phyloP scores from a whole-genome alignment of 1,284 basidiomycete genomes.

The Butyriboletus appendiculatus region DNA sequence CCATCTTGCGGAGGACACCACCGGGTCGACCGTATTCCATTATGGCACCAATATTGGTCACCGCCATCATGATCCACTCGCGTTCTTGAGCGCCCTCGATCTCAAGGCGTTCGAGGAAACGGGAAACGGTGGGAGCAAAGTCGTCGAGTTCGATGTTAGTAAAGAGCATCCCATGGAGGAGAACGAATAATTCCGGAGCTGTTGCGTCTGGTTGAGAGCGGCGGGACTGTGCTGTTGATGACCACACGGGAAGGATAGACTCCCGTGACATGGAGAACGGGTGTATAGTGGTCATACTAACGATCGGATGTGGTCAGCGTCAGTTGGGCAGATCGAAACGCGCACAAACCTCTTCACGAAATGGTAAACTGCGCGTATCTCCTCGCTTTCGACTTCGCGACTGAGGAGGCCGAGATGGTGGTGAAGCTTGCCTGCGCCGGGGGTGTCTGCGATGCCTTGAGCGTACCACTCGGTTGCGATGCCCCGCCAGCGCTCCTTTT shows the following conservation, averaged over 20 bases:
- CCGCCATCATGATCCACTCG: conserved; percentile 96
- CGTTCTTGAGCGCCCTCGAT: conserved; percentile 81
- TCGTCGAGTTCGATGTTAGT: conserved; percentile 93
- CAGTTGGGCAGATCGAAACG: not conserved
- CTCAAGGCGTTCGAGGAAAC: conserved; percentile 84
- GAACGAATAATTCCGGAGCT: conserved; percentile 83
- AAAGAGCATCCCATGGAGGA: conserved; percentile 95
- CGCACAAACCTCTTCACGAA: conserved; percentile 86
- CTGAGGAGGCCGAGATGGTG: conserved; percentile 93
- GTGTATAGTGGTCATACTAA: conserved; percentile 86
- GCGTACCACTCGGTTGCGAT: conserved; percentile 95
- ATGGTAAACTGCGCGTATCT: conserved; percentile 88
- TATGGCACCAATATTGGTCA: conserved; percentile 79
- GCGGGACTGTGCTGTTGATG: conserved; percentile 68
- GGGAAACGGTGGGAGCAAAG: conserved; percentile 78
- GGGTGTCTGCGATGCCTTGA: conserved; percentile 83
- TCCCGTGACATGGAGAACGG: conserved; percentile 88
- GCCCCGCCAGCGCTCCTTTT: conserved; percentile 90
- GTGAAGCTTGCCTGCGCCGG: conserved; percentile 90
- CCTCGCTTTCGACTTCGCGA: conserved; percentile 80
- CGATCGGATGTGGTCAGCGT: conserved; percentile 7
- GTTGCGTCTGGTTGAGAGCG: conserved; percentile 76
- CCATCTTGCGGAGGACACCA: conserved; percentile 66
- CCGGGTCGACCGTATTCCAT: conserved; percentile 87
- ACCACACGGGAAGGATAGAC: conserved; percentile 85